A percentile compares a stretch with the other conserved stretches of the same genome.
phyloP scores from a whole-genome alignment of 164 flowering plant genomes.

The Annona squamosa region DNA sequence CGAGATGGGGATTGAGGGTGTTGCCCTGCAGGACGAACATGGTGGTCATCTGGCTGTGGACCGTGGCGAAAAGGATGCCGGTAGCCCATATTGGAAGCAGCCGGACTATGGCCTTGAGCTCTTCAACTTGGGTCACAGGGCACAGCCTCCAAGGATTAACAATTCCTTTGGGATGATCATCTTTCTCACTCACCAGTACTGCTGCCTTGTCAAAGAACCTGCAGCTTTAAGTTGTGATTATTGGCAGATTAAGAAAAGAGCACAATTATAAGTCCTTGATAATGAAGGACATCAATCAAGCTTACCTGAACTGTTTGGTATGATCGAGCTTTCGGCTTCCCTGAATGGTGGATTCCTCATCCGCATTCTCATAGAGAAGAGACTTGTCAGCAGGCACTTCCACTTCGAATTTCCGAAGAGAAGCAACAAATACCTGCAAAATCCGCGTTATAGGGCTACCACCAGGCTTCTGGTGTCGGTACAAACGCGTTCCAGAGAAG shows the following conservation, averaged over 20 bases:
- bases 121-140: constrained; percentile 41
- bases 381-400: constrained; percentile 25
- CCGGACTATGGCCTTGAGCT: constrained; percentile 28
- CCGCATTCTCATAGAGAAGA: constrained; percentile 30
- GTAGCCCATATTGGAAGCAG: constrained; percentile 40
- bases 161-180: constrained; percentile 16
- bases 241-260: neutral
- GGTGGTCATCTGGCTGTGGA: constrained; percentile 39
- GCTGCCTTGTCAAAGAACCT: constrained; percentile 48
- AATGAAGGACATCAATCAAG: neutral
- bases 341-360: constrained; percentile 20
- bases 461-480: constrained; percentile 35
- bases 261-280: neutral
- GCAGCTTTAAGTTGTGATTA: neutral
- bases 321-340: constrained; percentile 51
- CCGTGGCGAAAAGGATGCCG: constrained; percentile 33
- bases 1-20: constrained; percentile 35
- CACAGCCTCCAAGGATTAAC: constrained; percentile 32
- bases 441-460: constrained; percentile 39
- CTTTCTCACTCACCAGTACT: constrained; percentile 17
- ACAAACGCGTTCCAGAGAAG: constrained; percentile 28
- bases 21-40: constrained; percentile 38
- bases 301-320: constrained; percentile 31
- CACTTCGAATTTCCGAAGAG: constrained; percentile 24
- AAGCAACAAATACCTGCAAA: constrained; percentile 35